Evolutionary conservation across 352 stramenopile genomes (phyloP).

Genomic region (Phytophthora capsici): DNA sequence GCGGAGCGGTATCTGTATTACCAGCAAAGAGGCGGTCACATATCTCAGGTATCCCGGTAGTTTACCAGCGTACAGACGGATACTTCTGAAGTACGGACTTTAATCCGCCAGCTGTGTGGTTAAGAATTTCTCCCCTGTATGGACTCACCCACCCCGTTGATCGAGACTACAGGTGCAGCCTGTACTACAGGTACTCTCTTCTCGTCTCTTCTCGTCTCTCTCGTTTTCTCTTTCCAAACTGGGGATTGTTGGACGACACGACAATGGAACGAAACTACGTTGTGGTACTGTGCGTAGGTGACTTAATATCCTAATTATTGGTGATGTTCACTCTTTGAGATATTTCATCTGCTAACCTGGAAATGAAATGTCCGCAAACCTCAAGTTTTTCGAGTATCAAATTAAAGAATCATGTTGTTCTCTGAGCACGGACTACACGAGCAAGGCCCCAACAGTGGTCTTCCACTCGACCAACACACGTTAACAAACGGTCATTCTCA

Average conservation of each 20-base stretch:
- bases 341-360: no score
- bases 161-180: conserved; percentile 4
- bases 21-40: neutral
- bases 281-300: no score
- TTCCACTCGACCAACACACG: neutral
- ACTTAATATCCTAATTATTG: no score
- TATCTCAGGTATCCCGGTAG: neutral
- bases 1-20: no score
- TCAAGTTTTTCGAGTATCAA: neutral
- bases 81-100: no score
- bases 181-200: neutral
- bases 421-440: no score
- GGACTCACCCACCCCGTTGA: neutral
- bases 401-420: neutral
- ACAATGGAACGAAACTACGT: no score
- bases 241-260: no score
- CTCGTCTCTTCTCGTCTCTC: no score
- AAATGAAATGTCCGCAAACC: no score
- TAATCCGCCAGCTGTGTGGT: conserved; percentile 1
- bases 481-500: conserved; percentile 18
- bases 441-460: neutral
- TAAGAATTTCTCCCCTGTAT: neutral
- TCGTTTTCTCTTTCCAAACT: no score
- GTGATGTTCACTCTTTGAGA: no score
- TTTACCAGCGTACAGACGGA: neutral